These are phyloP conservation scores for Geotrichum citri-aurantii DNA, from an alignment of 1,139 yeast genomes.

Conservation along the genomic window DNA sequence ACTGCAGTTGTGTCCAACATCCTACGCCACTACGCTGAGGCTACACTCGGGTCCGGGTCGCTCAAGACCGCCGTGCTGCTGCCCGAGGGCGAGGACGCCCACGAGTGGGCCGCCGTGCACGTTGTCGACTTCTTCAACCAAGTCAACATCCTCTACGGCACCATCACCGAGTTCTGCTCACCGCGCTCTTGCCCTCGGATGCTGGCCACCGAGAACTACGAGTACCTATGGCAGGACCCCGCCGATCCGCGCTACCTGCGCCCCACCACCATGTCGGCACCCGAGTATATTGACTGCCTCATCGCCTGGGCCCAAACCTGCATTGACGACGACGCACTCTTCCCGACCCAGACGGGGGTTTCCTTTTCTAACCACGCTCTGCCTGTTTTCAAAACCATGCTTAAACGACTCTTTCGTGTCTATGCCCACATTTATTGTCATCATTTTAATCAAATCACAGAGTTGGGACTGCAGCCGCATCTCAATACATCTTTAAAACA, in stretches of 20 bases:
- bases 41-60: slow-evolving; percentile 87
- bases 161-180: slow-evolving; percentile 93
- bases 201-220: slow-evolving; percentile 97
- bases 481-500: slow-evolving; percentile 92
- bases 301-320: slow-evolving; percentile 93
- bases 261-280: slow-evolving; percentile 80
- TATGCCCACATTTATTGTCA: slow-evolving; percentile 97
- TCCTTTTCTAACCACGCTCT: slow-evolving; percentile 54
- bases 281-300: slow-evolving; percentile 85
- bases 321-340: slow-evolving; percentile 81
- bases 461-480: slow-evolving; percentile 38
- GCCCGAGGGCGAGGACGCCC: slow-evolving; percentile 85
- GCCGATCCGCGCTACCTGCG: slow-evolving; percentile 40
- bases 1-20: slow-evolving; percentile 27
- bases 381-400: slow-evolving; percentile 71
- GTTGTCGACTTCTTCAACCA: slow-evolving; percentile 74
- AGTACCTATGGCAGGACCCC: slow-evolving; percentile 89
- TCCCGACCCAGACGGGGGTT: slow-evolving; percentile 85
- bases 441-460: slow-evolving; percentile 91
- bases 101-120: slow-evolving; percentile 96
- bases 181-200: slow-evolving; percentile 78
- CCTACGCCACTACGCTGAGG: slow-evolving; percentile 76
- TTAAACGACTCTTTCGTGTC: slow-evolving; percentile 87
- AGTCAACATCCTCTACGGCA: slow-evolving; percentile 91
- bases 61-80: slow-evolving; percentile 86